phyloP scores from a whole-genome alignment of 345 rosid species.

The Pugionium dolabratum region DNA sequence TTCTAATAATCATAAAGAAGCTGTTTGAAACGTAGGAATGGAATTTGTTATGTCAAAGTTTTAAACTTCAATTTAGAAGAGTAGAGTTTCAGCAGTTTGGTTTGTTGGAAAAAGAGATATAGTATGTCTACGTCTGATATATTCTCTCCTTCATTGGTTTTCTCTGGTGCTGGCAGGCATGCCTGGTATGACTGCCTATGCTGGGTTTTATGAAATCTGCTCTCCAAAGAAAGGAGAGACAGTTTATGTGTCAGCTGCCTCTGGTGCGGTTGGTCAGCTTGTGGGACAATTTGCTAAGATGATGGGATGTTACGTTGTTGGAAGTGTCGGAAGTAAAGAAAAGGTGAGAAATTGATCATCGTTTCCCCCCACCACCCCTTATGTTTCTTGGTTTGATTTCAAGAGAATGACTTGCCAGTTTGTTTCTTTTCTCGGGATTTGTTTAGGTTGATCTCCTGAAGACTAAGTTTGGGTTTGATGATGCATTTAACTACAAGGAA shows the following conservation, averaged over 20 bases:
- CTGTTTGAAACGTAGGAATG: neutral
- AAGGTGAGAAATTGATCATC: slow-evolving; percentile 39
- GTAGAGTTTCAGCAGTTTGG: slow-evolving; percentile 3
- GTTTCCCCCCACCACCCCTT: neutral
- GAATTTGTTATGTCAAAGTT: neutral
- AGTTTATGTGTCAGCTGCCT: slow-evolving; percentile 54
- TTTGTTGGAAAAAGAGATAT: neutral
- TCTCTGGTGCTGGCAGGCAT: slow-evolving; percentile 38
- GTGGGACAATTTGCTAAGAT: slow-evolving; percentile 58
- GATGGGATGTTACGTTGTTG: slow-evolving; percentile 58
- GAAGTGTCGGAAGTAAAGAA: slow-evolving; percentile 55
- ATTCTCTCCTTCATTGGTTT: neutral
- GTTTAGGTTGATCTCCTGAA: slow-evolving; percentile 60
- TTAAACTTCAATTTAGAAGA: neutral
- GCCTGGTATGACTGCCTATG: slow-evolving; percentile 59
- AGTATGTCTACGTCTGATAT: neutral
- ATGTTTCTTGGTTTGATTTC: neutral
- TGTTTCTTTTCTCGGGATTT: neutral
- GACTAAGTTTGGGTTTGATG: slow-evolving; percentile 68
- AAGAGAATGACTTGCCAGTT: slow-evolving; percentile 16
- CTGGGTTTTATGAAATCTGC: slow-evolving; percentile 47
- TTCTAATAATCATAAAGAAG: neutral
- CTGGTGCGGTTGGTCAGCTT: slow-evolving; percentile 12
- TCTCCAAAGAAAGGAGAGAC: slow-evolving; percentile 53
- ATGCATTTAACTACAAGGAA: slow-evolving; percentile 77